Base-by-base conservation (phyloP, 305 asterid genomes). In the Fraxinus floribunda region DNA sequence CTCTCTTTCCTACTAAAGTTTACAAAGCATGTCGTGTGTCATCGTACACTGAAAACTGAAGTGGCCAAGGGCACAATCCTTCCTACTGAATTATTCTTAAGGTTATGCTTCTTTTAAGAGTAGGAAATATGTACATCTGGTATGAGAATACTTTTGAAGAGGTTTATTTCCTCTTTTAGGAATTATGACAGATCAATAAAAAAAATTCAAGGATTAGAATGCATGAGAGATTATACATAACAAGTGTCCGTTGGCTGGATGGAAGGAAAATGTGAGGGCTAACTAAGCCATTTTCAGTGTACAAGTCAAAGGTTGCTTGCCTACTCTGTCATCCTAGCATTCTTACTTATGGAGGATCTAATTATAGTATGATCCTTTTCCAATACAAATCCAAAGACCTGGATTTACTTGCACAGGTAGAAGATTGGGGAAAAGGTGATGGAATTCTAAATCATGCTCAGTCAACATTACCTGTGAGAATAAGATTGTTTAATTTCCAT, bases 101-200 rank as follows among this genome's bases (percentile, higher is more conserved):
- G 49, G 76, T 76, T 20, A 64, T 80, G 74, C 78, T 77, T 76
- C 83, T 9, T 79, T 49, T 15, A 26, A 38, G 75, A 30, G 80
- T 62, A 76, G 72, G 68, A 46, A 74, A 62, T 26, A 78, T 64
- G 75, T 57, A 66, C 41, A 6, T 34, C 35, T 80, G 39, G 29
- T 38, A 76, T 46, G 76, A 18, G 30, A 70, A 7, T n/a, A 1
- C 34, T 34, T 39, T 46, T 22, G 49, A 36, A 52, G 44, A 32
- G 76, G 52, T 76, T 68, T 10, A n/a, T 66, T 82, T 70, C 64
- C 13, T 38, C 38, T 76, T 78, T 66, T n/a, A 29, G 70, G 60
- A 32, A 77, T 46, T 78, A n/a, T 76, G 32, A 7, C 77, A 72
- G 41, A 84, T 57, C 77, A 13, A 29, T 39, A 36, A 35, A 82